Evolutionary conservation across 1,284 basidiomycete species (phyloP).

Genomic region (Pascua guehoae): DNA sequence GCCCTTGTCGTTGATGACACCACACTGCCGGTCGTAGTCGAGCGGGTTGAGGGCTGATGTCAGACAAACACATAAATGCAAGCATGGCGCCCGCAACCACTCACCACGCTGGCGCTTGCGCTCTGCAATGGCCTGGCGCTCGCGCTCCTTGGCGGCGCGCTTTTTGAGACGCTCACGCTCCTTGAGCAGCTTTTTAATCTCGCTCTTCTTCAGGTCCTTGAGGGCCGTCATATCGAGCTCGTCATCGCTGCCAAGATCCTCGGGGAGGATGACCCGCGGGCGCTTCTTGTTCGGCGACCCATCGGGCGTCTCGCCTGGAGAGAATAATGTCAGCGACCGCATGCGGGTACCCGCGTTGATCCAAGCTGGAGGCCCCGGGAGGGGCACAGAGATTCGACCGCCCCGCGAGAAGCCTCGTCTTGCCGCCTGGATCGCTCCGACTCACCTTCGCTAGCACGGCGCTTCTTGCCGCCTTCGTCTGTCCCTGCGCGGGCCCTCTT

Average conservation of each 20-base stretch:
- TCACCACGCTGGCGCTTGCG: conserved; percentile 66
- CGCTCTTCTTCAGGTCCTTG: conserved; percentile 39
- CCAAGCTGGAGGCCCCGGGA: too few relatives aligned
- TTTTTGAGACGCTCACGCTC: conserved; percentile 57
- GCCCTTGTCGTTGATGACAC: conserved; percentile 94
- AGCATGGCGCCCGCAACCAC: too few relatives aligned
- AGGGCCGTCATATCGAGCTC: conserved; percentile 21
- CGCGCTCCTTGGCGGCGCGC: conserved; percentile 61
- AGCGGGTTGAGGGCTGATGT: conserved; percentile 59
- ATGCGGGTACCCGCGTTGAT: too few relatives aligned
- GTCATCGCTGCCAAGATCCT: conserved; percentile 18
- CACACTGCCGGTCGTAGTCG: conserved; percentile 89
- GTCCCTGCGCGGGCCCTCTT: conserved; percentile 17
- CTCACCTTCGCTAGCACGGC: conserved; percentile 41
- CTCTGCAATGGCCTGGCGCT: conserved; percentile 54
- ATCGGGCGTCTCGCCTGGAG: conserved; percentile 14
- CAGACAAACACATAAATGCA: too few relatives aligned
- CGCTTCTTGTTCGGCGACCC: conserved; percentile 29
- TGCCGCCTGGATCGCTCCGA: background rate
- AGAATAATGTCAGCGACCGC: background rate
- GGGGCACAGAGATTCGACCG: background rate
- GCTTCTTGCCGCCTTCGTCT: conserved; percentile 18
- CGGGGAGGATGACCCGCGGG: conserved; percentile 50
- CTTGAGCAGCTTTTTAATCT: conserved; percentile 40
- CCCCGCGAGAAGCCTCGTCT: background rate